Evolutionary conservation across 768 basidiomycete species (phyloP).

Genomic region (Suillus cothurnatus): DNA sequence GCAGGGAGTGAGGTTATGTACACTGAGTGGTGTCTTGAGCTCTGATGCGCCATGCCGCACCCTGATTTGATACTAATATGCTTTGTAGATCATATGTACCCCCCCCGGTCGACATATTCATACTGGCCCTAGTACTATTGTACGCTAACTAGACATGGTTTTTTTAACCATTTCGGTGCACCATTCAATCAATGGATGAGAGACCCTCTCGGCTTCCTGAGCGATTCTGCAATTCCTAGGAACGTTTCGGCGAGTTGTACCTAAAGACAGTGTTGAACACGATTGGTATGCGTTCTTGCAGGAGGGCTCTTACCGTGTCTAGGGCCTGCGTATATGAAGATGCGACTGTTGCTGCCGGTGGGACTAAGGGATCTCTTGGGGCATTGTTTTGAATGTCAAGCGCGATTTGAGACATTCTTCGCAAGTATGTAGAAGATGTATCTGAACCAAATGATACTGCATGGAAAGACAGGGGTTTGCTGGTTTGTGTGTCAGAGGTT

Average conservation of each 20-base stretch:
- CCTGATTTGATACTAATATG: too few relatives aligned
- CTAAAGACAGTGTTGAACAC: conserved; percentile 28
- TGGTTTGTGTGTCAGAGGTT: conserved; percentile 21
- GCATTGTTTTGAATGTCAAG: conserved; percentile 46
- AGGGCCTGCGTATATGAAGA: conserved; percentile 55
- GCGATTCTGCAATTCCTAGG: conserved; percentile 56
- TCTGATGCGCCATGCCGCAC: too few relatives aligned
- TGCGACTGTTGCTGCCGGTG: conserved; percentile 31
- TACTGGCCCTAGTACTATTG: too few relatives aligned
- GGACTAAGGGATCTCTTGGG: conserved; percentile 41
- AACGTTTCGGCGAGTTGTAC: conserved; percentile 59
- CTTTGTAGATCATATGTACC: too few relatives aligned
- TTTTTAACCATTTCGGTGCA: background rate
- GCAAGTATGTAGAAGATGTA: conserved; percentile 28
- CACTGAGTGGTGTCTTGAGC: too few relatives aligned
- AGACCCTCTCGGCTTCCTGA: conserved; percentile 57
- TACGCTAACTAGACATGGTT: too few relatives aligned
- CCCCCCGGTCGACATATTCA: too few relatives aligned
- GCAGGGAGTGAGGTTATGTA: too few relatives aligned
- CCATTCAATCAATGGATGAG: conserved; percentile 35
- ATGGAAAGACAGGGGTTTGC: conserved; percentile 60
- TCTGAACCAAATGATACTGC: conserved; percentile 54
- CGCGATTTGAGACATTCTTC: conserved; percentile 56
- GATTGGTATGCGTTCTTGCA: background rate
- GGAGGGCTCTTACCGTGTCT: conserved; percentile 44